Evolutionary conservation across 2,329 filamentous ascomycete genomes (phyloP).

Genomic region (Cladosporium cucumerinum): DNA sequence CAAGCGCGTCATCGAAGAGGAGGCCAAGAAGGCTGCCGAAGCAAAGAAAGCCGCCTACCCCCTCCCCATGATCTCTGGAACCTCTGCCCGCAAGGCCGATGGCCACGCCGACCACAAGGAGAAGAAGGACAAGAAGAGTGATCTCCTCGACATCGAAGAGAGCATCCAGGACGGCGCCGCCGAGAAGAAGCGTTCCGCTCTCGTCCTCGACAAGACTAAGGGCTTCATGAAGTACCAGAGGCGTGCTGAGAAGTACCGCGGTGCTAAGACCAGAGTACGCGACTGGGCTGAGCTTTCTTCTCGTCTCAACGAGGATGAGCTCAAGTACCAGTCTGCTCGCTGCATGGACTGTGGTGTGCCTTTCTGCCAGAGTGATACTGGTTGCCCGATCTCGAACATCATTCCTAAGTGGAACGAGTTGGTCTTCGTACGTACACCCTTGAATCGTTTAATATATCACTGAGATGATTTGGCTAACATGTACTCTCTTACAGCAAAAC

Average conservation of each 20-base stretch:
- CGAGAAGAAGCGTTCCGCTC: slow-evolving; percentile 83
- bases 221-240: slow-evolving; percentile 98
- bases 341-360: slow-evolving; percentile 99
- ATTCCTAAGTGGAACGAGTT: slow-evolving; percentile 96
- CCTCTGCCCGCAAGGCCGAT: slow-evolving; percentile 53
- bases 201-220: slow-evolving; percentile 94
- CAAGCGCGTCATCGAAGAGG: slow-evolving; percentile 85
- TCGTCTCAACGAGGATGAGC: slow-evolving; percentile 85
- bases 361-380: slow-evolving; percentile 94
- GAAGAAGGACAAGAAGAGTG: slow-evolving; percentile 59
- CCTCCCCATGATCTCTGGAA: slow-evolving; percentile 71
- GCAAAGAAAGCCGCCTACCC: slow-evolving; percentile 81
- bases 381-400: slow-evolving; percentile 94
- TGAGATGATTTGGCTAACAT: slow-evolving; percentile 17
- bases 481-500: slow-evolving; percentile 41
- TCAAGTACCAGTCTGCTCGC: slow-evolving; percentile 93
- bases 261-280: slow-evolving; percentile 75
- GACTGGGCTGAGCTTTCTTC: slow-evolving; percentile 91
- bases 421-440: slow-evolving; percentile 43
- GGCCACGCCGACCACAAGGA: slow-evolving; percentile 61
- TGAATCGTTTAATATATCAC: background rate
- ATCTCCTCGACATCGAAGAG: slow-evolving; percentile 80
- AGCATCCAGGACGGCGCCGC: slow-evolving; percentile 77
- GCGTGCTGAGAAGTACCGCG: slow-evolving; percentile 88
- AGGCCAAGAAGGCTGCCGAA: slow-evolving; percentile 79